phyloP scores from a whole-genome alignment of 2,329 filamentous ascomycete genomes.

The Fusarium siculi region DNA sequence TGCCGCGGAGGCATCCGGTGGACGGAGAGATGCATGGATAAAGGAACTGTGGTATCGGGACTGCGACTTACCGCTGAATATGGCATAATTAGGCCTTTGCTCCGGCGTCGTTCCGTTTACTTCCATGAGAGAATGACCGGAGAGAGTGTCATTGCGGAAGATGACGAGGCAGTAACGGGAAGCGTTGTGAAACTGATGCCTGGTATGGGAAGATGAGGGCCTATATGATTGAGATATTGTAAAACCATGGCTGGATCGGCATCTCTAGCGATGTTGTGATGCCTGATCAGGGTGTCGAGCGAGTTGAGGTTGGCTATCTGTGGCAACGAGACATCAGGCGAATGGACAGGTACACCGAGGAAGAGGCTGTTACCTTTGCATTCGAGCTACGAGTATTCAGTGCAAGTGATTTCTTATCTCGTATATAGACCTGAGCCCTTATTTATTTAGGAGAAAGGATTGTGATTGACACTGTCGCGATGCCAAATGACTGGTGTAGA shows the following conservation, averaged over 20 bases:
- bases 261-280: not conserved
- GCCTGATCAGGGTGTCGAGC: not conserved
- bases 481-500: not conserved
- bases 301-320: not conserved
- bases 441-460: not conserved
- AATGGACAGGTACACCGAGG: not conserved
- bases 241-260: no score
- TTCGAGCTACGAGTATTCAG: no score
- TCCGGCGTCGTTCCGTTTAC: not conserved
- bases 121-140: not conserved
- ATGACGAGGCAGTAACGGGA: not conserved
- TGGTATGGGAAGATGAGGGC: rapidly evolving
- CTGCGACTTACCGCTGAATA: not conserved
- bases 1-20: not conserved
- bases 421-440: not conserved
- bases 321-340: not conserved
- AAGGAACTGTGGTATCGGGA: not conserved
- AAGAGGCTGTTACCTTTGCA: not conserved
- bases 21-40: not conserved
- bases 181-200: not conserved
- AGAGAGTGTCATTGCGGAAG: not conserved
- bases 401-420: not conserved
- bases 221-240: rapidly evolving
- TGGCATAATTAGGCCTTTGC: not conserved
- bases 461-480: not conserved